Conservation (phyloP, 169 alveolate species). For the Plasmodium sp. region DNA sequence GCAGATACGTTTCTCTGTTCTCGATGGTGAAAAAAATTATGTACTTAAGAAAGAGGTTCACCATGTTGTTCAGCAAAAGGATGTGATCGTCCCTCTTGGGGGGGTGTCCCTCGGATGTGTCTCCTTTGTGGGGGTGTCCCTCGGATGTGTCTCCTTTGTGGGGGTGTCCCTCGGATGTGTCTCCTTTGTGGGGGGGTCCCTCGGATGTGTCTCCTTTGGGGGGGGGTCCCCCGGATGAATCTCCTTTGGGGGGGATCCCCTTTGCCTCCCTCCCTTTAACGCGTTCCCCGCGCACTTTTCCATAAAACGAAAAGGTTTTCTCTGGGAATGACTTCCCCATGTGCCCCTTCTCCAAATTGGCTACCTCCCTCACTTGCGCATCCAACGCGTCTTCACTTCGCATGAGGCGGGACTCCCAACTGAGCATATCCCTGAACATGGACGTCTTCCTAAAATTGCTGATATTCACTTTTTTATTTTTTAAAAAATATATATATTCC, state of each 20-base stretch:
- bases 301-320: not conserved
- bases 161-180: not conserved
- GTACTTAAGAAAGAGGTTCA: constrained; percentile 24
- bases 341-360: not conserved
- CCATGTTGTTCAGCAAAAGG: constrained; percentile 27
- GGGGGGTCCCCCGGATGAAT: not conserved
- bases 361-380: constrained; percentile 5
- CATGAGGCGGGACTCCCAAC: not conserved
- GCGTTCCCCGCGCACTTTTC: not conserved
- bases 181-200: not conserved
- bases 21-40: constrained; percentile 43
- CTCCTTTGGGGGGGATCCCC: not conserved
- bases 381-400: constrained; percentile 1
- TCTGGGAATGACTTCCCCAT: not conserved
- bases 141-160: not conserved
- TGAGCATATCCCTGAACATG: constrained; percentile 37
- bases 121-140: not conserved
- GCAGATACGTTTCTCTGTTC: constrained; percentile 36
- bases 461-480: constrained; percentile 50
- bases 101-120: not conserved
- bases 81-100: not conserved
- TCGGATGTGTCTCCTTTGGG: not conserved
- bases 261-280: not conserved
- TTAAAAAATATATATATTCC: constrained; percentile 51
- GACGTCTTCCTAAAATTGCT: constrained; percentile 24